These are phyloP conservation scores for Auricularia heimuer DNA, from an alignment of 768 basidiomycete species.

Conservation along the genomic window DNA sequence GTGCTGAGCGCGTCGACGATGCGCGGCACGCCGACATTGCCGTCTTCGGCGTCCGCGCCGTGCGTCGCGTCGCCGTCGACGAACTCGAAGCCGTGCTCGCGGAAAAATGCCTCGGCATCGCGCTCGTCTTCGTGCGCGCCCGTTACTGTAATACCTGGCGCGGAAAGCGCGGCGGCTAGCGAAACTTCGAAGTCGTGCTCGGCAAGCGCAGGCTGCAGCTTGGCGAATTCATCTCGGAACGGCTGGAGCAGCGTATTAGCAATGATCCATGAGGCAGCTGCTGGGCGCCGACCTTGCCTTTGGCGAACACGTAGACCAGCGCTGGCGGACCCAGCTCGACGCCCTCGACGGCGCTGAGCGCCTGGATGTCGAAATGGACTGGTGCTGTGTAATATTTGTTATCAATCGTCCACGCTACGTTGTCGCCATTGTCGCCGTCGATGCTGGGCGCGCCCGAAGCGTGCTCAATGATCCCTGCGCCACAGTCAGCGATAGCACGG, in stretches of 20 bases:
- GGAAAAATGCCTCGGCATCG: conserved; percentile 50
- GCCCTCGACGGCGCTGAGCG: conserved; percentile 34
- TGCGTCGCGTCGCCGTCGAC: conserved; percentile 39
- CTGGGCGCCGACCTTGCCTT: conserved; percentile 42
- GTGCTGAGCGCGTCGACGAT: conserved; percentile 74
- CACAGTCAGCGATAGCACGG: background rate
- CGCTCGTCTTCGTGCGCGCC: conserved; percentile 38
- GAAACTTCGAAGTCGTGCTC: conserved; percentile 59
- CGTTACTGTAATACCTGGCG: background rate
- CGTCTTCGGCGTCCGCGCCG: background rate
- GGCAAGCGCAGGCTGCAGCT: conserved; percentile 37
- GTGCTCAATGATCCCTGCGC: background rate
- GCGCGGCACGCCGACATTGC: conserved; percentile 42
- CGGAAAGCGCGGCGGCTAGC: conserved; percentile 31
- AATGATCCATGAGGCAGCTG: background rate
- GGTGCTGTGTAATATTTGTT: conserved; percentile 78
- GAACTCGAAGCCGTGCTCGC: conserved; percentile 68
- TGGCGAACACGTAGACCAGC: conserved; percentile 60
- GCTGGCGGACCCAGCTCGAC: conserved; percentile 47
- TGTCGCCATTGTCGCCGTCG: conserved; percentile 4
- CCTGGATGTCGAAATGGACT: conserved; percentile 54
- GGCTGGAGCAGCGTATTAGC: conserved; percentile 27
- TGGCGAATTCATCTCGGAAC: conserved; percentile 41
- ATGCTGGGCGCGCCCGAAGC: background rate
- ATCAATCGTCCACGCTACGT: conserved; percentile 61